A percentile compares a stretch with the other conserved stretches of the same genome.
Conservation (phyloP, 805 yeast species). For the Zygosaccharomyces lentus region DNA sequence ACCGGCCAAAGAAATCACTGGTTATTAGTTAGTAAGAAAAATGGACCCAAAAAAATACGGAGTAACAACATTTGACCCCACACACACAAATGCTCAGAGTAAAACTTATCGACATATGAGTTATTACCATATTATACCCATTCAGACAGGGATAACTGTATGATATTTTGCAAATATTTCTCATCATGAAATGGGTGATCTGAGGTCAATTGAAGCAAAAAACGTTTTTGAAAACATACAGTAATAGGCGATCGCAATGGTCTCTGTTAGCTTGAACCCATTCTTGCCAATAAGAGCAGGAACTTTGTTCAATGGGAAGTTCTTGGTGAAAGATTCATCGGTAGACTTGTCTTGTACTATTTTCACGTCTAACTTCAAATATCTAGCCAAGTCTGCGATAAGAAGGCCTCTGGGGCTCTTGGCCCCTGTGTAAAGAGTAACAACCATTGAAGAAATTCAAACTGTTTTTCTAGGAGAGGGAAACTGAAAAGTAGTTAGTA, state of each 20-base stretch:
- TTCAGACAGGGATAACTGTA: constrained; percentile 42
- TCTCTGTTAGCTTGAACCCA: constrained; percentile 69
- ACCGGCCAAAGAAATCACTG: constrained; percentile 34
- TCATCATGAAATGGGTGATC: constrained; percentile 28
- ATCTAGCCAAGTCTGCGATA: constrained; percentile 48
- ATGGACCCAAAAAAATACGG: background rate
- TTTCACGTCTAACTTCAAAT: constrained; percentile 56
- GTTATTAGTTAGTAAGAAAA: constrained; percentile 17
- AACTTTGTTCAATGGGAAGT: constrained; percentile 59
- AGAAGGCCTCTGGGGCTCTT: constrained; percentile 27
- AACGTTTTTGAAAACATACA: constrained; percentile 20
- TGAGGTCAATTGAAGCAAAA: background rate
- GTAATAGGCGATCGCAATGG: constrained; percentile 58
- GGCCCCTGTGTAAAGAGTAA: constrained; percentile 46
- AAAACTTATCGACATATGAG: constrained; percentile 32
- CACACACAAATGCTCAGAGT: constrained; percentile 24
- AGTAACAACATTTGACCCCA: background rate
- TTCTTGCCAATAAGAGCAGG: constrained; percentile 74
- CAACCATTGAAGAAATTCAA: background rate
- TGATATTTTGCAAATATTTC: constrained; percentile 27
- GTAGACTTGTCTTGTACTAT: constrained; percentile 40
- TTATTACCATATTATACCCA: constrained; percentile 31
- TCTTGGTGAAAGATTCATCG: constrained; percentile 34
- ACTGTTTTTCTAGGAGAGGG: background rate
- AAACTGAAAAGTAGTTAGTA: background rate